A percentile compares a stretch with the other conserved stretches of the same genome.
Conservation (phyloP, 2,329 filamentous ascomycete genomes). For the Colletotrichum sp. region DNA sequence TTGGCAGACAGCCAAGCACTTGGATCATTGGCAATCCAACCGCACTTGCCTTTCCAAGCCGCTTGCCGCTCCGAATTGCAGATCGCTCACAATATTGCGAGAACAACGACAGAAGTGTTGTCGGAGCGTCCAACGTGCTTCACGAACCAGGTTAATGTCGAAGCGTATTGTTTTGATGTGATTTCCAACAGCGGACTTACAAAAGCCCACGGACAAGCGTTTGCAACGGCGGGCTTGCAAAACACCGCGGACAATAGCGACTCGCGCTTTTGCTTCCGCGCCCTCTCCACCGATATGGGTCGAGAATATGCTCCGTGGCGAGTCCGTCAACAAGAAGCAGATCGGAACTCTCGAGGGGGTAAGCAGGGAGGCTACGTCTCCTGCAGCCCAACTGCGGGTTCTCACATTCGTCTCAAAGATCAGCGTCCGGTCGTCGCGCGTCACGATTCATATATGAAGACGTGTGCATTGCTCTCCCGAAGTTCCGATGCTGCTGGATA, state of each 20-base stretch:
- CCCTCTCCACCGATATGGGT: not conserved
- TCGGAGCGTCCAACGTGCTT: not conserved
- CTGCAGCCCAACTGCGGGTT: not conserved
- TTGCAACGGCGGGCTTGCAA: not conserved
- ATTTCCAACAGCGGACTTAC: not conserved
- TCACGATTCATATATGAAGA: constrained; percentile 4
- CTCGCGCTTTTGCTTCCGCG: not conserved
- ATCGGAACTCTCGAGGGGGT: not conserved
- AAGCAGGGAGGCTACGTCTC: not conserved
- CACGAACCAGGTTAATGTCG: not conserved
- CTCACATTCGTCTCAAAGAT: not conserved
- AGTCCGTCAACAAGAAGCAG: not conserved
- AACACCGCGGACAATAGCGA: constrained; percentile 10
- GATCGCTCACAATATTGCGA: not conserved
- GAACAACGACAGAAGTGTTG: not conserved
- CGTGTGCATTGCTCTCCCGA: not conserved
- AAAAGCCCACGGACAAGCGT: constrained; percentile 7
- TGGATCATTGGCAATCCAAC: not conserved
- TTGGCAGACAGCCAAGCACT: constrained; percentile 2
- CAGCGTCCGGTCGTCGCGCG: not conserved
- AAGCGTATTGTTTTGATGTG: not conserved
- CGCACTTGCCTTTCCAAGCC: not conserved
- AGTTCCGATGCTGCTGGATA: not conserved
- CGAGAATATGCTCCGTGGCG: not conserved
- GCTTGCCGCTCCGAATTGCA: not conserved